Evolutionary conservation across 2,329 filamentous ascomycete genomes (phyloP), one percentile per base, ranked within the genome.

Genomic region (Epichloe sibirici): DNA sequence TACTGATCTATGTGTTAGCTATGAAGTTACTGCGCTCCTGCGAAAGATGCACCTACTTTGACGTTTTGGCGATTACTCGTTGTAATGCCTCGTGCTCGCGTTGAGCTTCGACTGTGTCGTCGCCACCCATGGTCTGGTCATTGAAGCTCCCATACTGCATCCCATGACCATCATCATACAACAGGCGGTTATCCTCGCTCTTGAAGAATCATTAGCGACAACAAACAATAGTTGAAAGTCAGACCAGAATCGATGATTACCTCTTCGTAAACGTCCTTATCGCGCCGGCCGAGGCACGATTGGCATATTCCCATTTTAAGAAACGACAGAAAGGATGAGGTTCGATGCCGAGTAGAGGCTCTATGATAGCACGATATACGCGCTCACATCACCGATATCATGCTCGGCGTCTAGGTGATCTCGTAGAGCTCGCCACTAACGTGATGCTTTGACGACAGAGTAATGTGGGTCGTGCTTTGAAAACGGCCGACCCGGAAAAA

Each of bases 31-130:
- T 3, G 11, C 2, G 11, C n/a, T 13, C 6, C 3, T 5, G 28
- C 8, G n/a, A 44, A 9, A 7, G 28, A 40, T 39, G 17, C 8
- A 62, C 74, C 57, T 71, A 84, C 81, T 82, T 79, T 47, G 81
- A 82, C 48, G 81, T 84, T 57, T 77, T 77, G 45, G 78, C 77
- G 35, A 84, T 78, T 4, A 85, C 79, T 57, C 77, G 73, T 63
- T 83, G 80, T 49, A 85, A 66, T 53, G 81, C 81, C 65, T 85
- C 82, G 45, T 74, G 78, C 66, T 85, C 81, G 56, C 79, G 73
- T 65, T 83, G 80, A 28, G 75, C 75, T 63, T 85, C 82, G 55
- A 80, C 70, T 9, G 78, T 78, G 58, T 83, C 80, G 61, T 79
- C 78, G 49, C 71, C 69, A 52, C 72, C 75, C 57, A 78, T 61